These are phyloP conservation scores for Scleroderma citrinum DNA, from an alignment of 768 basidiomycete species.

Conservation along the genomic window DNA sequence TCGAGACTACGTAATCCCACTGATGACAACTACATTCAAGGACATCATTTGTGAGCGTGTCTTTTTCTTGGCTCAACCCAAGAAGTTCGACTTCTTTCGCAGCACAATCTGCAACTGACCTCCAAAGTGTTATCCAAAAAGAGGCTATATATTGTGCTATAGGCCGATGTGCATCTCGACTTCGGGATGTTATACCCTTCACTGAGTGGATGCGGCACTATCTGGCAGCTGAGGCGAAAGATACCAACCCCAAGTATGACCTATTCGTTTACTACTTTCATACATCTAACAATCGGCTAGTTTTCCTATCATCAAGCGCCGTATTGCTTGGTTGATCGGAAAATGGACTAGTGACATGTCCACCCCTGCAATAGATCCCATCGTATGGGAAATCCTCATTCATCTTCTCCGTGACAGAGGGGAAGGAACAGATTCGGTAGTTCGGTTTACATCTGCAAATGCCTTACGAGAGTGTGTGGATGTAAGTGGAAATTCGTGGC, in stretches of 20 bases:
- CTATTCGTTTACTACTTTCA: not conserved
- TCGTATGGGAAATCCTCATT: constrained; percentile 76
- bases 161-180: constrained; percentile 67
- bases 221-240: constrained; percentile 53
- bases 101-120: constrained; percentile 45
- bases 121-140: constrained; percentile 64
- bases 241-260: constrained; percentile 52
- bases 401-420: constrained; percentile 69
- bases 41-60: constrained; percentile 47
- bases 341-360: constrained; percentile 78
- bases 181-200: constrained; percentile 63
- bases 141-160: constrained; percentile 87
- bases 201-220: constrained; percentile 61
- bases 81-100: not conserved
- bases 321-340: constrained; percentile 92
- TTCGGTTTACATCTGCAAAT: constrained; percentile 77
- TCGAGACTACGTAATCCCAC: constrained; percentile 58
- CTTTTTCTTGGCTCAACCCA: not conserved
- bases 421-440: constrained; percentile 73
- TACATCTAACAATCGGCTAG: constrained; percentile 34
- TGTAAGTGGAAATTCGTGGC: constrained; percentile 43
- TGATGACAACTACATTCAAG: constrained; percentile 56
- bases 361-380: constrained; percentile 49
- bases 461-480: constrained; percentile 81
- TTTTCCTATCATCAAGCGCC: constrained; percentile 88